Percentiles rank a stretch among this genome's conserved stretches.
Evolutionary conservation across 306 rosid species (phyloP).

Genomic region (Quercus parvula): DNA sequence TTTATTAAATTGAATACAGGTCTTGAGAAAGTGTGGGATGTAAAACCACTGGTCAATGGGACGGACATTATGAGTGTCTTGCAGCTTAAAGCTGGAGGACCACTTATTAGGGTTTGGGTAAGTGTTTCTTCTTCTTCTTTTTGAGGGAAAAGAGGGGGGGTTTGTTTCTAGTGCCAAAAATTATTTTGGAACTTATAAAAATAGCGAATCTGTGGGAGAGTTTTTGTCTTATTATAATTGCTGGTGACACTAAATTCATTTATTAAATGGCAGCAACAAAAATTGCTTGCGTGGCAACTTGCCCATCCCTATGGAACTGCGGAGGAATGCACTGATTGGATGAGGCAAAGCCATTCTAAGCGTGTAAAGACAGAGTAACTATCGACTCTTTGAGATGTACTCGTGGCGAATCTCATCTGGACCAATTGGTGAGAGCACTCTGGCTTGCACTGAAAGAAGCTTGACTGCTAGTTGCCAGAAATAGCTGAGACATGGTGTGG

Average conservation of each 20-base stretch:
- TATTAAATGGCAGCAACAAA: constrained; percentile 56
- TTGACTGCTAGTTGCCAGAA: no score
- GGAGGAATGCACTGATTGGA: constrained; percentile 81
- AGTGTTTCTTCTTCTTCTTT: constrained; percentile 17
- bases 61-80: constrained; percentile 69
- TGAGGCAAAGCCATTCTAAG: constrained; percentile 60
- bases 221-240: neutral
- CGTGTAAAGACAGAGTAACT: constrained; percentile 52
- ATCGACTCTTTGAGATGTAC: neutral
- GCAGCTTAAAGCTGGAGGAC: constrained; percentile 73
- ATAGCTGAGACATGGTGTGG: no score
- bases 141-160: neutral
- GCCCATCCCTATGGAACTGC: constrained; percentile 61
- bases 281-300: constrained; percentile 79
- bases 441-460: no score
- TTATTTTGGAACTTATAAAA: no score
- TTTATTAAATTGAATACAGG: constrained; percentile 38
- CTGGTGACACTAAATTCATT: neutral
- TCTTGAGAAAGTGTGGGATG: constrained; percentile 71
- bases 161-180: no score
- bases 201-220: no score
- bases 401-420: no score
- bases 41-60: constrained; percentile 70
- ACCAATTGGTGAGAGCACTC: no score
- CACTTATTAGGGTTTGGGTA: constrained; percentile 76